Evolutionary conservation across 2,329 filamentous ascomycete genomes (phyloP).

Genomic region (Fusarium protoensiforme): DNA sequence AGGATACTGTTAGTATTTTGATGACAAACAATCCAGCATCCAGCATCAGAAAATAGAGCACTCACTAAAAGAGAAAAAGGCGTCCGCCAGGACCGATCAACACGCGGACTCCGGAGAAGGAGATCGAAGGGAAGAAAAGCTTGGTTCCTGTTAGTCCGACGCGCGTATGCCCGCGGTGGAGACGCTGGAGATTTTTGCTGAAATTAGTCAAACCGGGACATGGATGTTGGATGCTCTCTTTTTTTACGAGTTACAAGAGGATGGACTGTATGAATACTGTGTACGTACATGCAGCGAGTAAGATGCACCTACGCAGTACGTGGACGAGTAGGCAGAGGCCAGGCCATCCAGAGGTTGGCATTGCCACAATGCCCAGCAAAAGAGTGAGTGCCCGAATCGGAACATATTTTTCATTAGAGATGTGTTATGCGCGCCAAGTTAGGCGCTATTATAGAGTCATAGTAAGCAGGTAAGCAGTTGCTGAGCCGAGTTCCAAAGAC

Average conservation of each 20-base stretch:
- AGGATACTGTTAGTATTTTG: neutral
- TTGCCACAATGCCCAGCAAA: slow-evolving; percentile 8
- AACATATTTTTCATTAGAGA: neutral
- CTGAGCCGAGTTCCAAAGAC: neutral
- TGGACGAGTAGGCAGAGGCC: neutral
- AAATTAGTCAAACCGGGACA: slow-evolving; percentile 32
- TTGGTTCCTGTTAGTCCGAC: slow-evolving; percentile 38
- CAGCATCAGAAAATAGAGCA: slow-evolving; percentile 5
- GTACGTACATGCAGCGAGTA: neutral
- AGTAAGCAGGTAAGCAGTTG: neutral
- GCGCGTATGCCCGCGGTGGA: slow-evolving; percentile 31
- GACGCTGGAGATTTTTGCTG: slow-evolving; percentile 29
- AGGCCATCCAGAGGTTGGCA: slow-evolving; percentile 11
- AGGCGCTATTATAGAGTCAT: neutral
- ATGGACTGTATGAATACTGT: slow-evolving; percentile 35
- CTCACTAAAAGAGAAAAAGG: neutral
- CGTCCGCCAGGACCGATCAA: slow-evolving; percentile 21
- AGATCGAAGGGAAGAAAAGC: slow-evolving; percentile 36
- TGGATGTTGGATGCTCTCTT: neutral
- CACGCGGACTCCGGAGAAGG: slow-evolving; percentile 16
- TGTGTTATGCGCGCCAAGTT: neutral
- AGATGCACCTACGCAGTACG: neutral
- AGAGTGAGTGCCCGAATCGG: neutral
- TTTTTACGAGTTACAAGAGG: neutral
- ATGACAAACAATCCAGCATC: slow-evolving; percentile 4